Percentiles rank a stretch among this genome's conserved stretches.
phyloP scores from a whole-genome alignment of 495 filamentous ascomycete genomes.

The Staphylotrichum tortipilum region DNA sequence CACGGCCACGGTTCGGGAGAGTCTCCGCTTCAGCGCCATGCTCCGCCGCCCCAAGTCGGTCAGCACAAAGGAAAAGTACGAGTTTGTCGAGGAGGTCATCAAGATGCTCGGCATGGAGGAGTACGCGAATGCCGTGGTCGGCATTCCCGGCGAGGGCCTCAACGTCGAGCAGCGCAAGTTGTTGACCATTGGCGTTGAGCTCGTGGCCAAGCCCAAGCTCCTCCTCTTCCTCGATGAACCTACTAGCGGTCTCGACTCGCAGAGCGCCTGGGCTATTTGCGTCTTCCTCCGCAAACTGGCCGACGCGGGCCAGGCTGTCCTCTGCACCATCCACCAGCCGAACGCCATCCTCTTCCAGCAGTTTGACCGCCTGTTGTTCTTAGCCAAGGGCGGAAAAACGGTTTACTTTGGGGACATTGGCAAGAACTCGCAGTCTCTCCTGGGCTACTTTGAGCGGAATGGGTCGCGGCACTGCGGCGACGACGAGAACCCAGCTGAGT shows the following conservation, averaged over 20 bases:
- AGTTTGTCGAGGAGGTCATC: constrained; percentile 82
- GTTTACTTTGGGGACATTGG: constrained; percentile 59
- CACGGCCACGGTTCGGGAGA: constrained; percentile 75
- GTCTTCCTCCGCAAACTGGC: constrained; percentile 80
- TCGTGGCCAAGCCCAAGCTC: constrained; percentile 77
- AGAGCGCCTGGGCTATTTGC: constrained; percentile 72
- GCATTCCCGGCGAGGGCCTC: constrained; percentile 60
- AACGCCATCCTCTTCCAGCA: constrained; percentile 62
- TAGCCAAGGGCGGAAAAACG: constrained; percentile 56
- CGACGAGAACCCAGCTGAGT: constrained; percentile 71
- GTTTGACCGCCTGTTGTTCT: constrained; percentile 62
- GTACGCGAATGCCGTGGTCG: constrained; percentile 75
- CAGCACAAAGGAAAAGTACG: constrained; percentile 60
- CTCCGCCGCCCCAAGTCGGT: constrained; percentile 65
- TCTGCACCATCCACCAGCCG: constrained; percentile 74
- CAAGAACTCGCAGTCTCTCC: constrained; percentile 30
- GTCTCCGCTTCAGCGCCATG: constrained; percentile 68
- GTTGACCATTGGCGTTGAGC: constrained; percentile 83
- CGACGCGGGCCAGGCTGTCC: constrained; percentile 63
- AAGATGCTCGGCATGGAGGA: constrained; percentile 75
- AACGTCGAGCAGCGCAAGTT: constrained; percentile 49
- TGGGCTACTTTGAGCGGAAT: constrained; percentile 49
- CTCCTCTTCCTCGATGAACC: constrained; percentile 72
- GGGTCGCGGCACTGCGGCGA: constrained; percentile 58
- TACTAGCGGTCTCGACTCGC: constrained; percentile 75